A percentile compares a stretch with the other conserved stretches of the same genome.
Conservation (phyloP, 495 filamentous ascomycete species). For the Friedmanniomyces simplex region DNA sequence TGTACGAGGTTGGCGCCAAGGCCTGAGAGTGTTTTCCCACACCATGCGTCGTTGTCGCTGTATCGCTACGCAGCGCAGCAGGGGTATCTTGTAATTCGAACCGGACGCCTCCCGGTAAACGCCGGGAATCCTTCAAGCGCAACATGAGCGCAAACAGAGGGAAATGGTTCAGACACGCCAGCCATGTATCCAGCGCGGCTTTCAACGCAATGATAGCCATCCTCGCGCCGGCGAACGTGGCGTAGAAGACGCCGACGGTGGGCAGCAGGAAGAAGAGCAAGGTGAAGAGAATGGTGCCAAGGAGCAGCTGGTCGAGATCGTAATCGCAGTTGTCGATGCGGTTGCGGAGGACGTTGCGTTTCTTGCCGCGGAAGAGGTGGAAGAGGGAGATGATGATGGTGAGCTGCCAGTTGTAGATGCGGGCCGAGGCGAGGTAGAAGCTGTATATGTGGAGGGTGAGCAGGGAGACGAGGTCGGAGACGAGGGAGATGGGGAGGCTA, state of each 20-base stretch:
- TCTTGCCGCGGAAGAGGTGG: conserved; percentile 95
- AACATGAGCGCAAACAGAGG: conserved; percentile 96
- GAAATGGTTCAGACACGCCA: conserved; percentile 96
- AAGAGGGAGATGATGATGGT: conserved; percentile 94
- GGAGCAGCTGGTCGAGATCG: conserved; percentile 90
- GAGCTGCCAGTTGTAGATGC: conserved; percentile 97
- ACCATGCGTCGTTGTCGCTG: conserved; percentile 1
- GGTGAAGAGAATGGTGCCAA: conserved; percentile 94
- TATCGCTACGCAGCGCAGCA: conserved; percentile 23
- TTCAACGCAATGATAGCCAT: conserved; percentile 93
- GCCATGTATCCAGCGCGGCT: conserved; percentile 74
- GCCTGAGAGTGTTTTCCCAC: too few relatives aligned
- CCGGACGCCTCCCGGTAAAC: conserved; percentile 82
- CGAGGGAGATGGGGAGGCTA: conserved; percentile 91
- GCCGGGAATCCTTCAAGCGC: conserved; percentile 80
- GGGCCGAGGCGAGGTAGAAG: conserved; percentile 91
- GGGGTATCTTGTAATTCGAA: conserved; percentile 78
- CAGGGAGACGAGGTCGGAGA: conserved; percentile 87
- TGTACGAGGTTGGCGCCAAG: conserved; percentile 47
- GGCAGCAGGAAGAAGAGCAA: conserved; percentile 90
- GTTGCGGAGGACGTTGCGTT: conserved; percentile 91
- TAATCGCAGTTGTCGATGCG: conserved; percentile 99
- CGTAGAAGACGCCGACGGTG: conserved; percentile 90
- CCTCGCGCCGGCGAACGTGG: conserved; percentile 86
- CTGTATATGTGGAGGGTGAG: conserved; percentile 93